These are phyloP conservation scores for Mucor lusitanicus DNA, from an alignment of 371 early-diverging fungal species.

Conservation along the genomic window DNA sequence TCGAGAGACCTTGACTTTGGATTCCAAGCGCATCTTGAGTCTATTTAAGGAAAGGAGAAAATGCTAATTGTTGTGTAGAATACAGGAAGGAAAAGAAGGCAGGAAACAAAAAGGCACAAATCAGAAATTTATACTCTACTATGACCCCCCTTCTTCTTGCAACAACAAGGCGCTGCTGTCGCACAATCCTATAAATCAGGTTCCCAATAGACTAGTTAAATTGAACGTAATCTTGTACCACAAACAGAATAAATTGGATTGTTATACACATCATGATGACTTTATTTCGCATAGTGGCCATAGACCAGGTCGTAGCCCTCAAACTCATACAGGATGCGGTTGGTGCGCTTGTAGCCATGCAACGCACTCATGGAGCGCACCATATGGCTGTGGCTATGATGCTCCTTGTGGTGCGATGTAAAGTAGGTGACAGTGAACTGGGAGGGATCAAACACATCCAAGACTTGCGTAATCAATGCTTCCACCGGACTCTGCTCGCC, in stretches of 20 bases:
- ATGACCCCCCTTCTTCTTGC: not conserved
- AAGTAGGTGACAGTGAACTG: slow-evolving; percentile 86
- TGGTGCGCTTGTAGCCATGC: slow-evolving; percentile 61
- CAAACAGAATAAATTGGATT: not conserved
- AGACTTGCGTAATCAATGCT: slow-evolving; percentile 73
- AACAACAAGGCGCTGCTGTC: not conserved
- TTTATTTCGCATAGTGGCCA: slow-evolving; percentile 57
- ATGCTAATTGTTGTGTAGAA: not conserved
- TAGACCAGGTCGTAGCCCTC: slow-evolving; percentile 77
- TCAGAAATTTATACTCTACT: not conserved
- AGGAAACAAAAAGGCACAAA: not conserved
- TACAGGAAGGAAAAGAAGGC: not conserved
- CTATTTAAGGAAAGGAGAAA: slow-evolving; percentile 11
- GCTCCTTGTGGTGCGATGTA: slow-evolving; percentile 53
- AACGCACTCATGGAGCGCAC: slow-evolving; percentile 45
- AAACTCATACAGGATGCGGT: slow-evolving; percentile 79
- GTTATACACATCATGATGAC: not conserved
- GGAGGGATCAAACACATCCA: slow-evolving; percentile 79
- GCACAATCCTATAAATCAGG: not conserved
- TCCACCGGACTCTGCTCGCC: slow-evolving; percentile 45
- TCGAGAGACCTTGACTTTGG: slow-evolving; percentile 22
- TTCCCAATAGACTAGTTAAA: not conserved
- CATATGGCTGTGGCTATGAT: slow-evolving; percentile 41
- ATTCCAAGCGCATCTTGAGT: slow-evolving; percentile 26
- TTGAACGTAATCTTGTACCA: not conserved